Conservation (phyloP, 768 basidiomycete species). For the Panus rudis region DNA sequence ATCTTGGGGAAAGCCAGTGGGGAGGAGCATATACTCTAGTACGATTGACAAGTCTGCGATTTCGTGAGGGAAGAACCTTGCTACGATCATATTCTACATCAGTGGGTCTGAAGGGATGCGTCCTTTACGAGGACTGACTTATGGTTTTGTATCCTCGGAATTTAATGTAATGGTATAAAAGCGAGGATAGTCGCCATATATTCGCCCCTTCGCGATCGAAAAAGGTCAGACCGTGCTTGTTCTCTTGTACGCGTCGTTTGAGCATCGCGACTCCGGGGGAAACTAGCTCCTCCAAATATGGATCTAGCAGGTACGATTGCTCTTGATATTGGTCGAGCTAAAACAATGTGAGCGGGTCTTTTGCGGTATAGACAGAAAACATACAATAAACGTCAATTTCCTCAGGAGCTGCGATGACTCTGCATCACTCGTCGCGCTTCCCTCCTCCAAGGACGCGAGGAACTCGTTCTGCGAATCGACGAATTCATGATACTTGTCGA, state of each 20-base stretch:
- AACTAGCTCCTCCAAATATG: slow-evolving; percentile 75
- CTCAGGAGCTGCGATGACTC: slow-evolving; percentile 31
- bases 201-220: slow-evolving; percentile 21
- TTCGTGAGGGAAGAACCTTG: slow-evolving; percentile 91
- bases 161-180: slow-evolving; percentile 81
- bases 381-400: slow-evolving; percentile 45
- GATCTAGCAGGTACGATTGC: slow-evolving; percentile 88
- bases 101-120: neutral
- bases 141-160: slow-evolving; percentile 88
- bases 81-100: slow-evolving; percentile 35
- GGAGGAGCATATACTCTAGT: slow-evolving; percentile 52
- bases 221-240: slow-evolving; percentile 15
- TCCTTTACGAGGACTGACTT: slow-evolving; percentile 42
- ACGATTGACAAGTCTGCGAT: slow-evolving; percentile 75
- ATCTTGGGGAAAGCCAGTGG: slow-evolving; percentile 35
- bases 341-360: neutral
- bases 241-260: slow-evolving; percentile 33
- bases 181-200: slow-evolving; percentile 43
- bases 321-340: slow-evolving; percentile 91
- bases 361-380: slow-evolving; percentile 12
- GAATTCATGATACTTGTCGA: slow-evolving; percentile 60
- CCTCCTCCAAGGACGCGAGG: no score
- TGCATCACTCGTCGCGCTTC: no score
- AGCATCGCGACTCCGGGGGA: slow-evolving; percentile 63
- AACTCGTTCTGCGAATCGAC: slow-evolving; percentile 42